A percentile compares a stretch with the other conserved stretches of the same genome.
Conservation (phyloP, 768 basidiomycete genomes). For the Cubamyces lactineus region DNA sequence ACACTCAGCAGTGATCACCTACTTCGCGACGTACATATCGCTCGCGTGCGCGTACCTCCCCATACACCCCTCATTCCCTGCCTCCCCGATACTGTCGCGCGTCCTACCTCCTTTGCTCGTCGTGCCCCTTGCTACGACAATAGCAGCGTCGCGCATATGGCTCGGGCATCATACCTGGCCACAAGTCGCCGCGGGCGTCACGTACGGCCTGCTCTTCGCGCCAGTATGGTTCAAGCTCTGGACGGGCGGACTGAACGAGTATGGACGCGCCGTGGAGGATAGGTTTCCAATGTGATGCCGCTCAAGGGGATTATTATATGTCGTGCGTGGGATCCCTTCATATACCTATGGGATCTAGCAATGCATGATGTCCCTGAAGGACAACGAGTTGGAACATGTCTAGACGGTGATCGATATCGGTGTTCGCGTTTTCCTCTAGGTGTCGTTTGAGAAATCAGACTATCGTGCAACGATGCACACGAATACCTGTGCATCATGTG, state of each 20-base stretch:
- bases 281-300: neutral
- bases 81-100: slow-evolving; percentile 41
- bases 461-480: too few species aligned
- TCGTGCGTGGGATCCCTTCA: neutral
- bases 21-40: slow-evolving; percentile 61
- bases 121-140: slow-evolving; percentile 56
- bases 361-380: too few species aligned
- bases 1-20: slow-evolving; percentile 71
- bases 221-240: slow-evolving; percentile 62
- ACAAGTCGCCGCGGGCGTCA: slow-evolving; percentile 64
- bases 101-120: slow-evolving; percentile 48
- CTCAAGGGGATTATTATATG: neutral
- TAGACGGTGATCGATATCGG: too few species aligned
- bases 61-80: slow-evolving; percentile 56
- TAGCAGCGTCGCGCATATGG: slow-evolving; percentile 70
- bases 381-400: too few species aligned
- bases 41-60: slow-evolving; percentile 63
- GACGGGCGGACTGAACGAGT: slow-evolving; percentile 41
- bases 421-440: too few species aligned
- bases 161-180: slow-evolving; percentile 76
- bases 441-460: too few species aligned
- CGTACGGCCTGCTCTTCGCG: slow-evolving; percentile 58
- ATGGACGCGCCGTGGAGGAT: slow-evolving; percentile 31
- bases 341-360: neutral
- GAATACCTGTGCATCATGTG: too few species aligned